These are phyloP conservation scores for Phytophthora crassamura DNA, from an alignment of 352 stramenopile genomes.

Conservation along the genomic window DNA sequence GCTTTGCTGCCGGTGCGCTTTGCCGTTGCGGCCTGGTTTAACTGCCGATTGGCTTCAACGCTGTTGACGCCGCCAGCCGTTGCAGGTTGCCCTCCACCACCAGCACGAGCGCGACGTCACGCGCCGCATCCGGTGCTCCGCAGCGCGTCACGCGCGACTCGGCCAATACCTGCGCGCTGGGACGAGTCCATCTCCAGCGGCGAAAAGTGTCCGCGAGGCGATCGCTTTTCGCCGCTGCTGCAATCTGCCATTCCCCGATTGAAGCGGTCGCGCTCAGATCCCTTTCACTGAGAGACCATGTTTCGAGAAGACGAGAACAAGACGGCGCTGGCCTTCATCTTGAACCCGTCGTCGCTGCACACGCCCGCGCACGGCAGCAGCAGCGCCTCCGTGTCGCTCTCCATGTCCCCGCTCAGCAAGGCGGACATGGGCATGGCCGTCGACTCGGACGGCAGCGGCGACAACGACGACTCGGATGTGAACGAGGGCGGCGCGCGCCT, in stretches of 20 bases:
- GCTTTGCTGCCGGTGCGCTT: too few species aligned
- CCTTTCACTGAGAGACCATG: constrained; percentile 6
- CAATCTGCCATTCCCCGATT: constrained; percentile 28
- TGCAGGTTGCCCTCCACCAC: constrained; percentile 25
- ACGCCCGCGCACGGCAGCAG: constrained; percentile 16
- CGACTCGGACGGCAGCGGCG: constrained; percentile 39
- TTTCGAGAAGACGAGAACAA: constrained; percentile 61
- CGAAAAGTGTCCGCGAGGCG: constrained; percentile 5
- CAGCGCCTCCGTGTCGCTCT: constrained; percentile 39
- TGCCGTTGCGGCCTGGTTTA: too few species aligned
- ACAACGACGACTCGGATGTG: constrained; percentile 47
- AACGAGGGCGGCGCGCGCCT: constrained; percentile 34
- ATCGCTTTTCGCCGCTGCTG: neutral
- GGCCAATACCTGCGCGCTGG: constrained; percentile 8
- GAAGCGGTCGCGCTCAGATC: constrained; percentile 14
- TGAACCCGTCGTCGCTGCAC: constrained; percentile 59
- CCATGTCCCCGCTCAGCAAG: constrained; percentile 60
- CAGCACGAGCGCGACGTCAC: constrained; percentile 25
- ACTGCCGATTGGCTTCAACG: neutral
- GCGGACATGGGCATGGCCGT: constrained; percentile 31
- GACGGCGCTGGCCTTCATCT: constrained; percentile 71
- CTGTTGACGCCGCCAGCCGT: constrained; percentile 4
- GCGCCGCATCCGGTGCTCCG: constrained; percentile 23
- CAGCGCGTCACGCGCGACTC: constrained; percentile 30
- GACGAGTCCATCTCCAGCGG: constrained; percentile 6